A percentile compares a stretch with the other conserved stretches of the same genome.
These are phyloP conservation scores for Melampsora americana DNA, from an alignment of 1,284 basidiomycete genomes.

Conservation along the genomic window DNA sequence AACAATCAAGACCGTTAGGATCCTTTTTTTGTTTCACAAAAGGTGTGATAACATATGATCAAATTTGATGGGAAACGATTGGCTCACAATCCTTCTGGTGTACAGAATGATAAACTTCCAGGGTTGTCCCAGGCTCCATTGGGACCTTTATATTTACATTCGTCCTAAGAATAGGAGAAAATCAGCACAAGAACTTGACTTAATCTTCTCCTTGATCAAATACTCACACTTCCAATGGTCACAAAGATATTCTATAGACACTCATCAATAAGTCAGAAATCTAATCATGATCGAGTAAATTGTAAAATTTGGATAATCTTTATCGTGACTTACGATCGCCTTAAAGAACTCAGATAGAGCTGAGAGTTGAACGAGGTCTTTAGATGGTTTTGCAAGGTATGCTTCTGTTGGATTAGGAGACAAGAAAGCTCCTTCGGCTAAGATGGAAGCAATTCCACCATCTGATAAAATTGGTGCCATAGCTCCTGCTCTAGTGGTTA, in stretches of 20 bases:
- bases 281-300: no score
- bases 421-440: slow-evolving; percentile 24
- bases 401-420: slow-evolving; percentile 33
- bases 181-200: neutral
- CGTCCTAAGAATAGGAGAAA: slow-evolving; percentile 9
- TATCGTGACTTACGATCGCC: slow-evolving; percentile 20
- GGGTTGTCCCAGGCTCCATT: slow-evolving; percentile 35
- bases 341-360: slow-evolving; percentile 43
- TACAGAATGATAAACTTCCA: slow-evolving; percentile 36
- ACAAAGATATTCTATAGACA: slow-evolving; percentile 35
- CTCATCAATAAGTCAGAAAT: neutral
- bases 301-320: neutral
- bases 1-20: no score
- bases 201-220: neutral
- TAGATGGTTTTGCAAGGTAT: slow-evolving; percentile 2
- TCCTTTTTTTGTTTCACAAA: neutral
- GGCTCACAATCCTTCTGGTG: slow-evolving; percentile 34
- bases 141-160: slow-evolving; percentile 37
- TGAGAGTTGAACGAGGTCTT: slow-evolving; percentile 26
- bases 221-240: slow-evolving; percentile 42
- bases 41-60: neutral
- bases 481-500: slow-evolving; percentile 8
- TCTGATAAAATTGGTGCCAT: slow-evolving; percentile 26
- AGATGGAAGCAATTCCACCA: slow-evolving; percentile 31
- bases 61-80: neutral